Base-by-base conservation (phyloP, 805 yeast genomes). In the Jamesozyma spencerorum region DNA sequence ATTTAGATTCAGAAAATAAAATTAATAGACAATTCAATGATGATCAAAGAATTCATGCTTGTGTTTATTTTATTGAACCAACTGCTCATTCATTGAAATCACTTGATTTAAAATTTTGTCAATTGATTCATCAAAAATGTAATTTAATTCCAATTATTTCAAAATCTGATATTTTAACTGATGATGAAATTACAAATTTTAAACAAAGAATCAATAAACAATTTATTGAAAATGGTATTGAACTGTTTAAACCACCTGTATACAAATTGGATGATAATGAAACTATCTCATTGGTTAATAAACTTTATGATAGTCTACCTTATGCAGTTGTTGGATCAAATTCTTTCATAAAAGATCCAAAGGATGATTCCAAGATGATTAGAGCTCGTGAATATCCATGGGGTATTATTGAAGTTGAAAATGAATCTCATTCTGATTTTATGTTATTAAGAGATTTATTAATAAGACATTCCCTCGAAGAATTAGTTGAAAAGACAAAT, bases 381-480 rank as follows among this genome's bases (percentile, higher is more conserved):
- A 79, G 97, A 63, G 97, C 95, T 51, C 83, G 98, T 66, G 69
- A 75, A 47, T 90, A 90, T 62, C 97, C 97, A 46, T 92, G 98
- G 98, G 97, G 97, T 50, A 72, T 83, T 18, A 83, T 92, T 54
- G 97, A 92, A 66, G 88, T 92, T 51, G 97, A 87, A 62, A 90
- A 92, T 62, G 92, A 85, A 66, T 78, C 79, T 42, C 97, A 92
- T 62, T 83, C 87, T 62, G 98, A 90, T 65, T 92, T 90, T 62
- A 79, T 83, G 49, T 79, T 79, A 63, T 75, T 90, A 62, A 82
- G 97, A 54, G 94, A 87, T 62, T 72, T 92, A 61, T 73, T 90
- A 59, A 74, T 92, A 46, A 81, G 94, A 69, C 85, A 82, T 64
- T 88, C 82, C 65, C 71, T 92, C 72, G 97, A 90, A 68, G 98